Evolutionary conservation across 2,329 filamentous ascomycete species (phyloP).

Genomic region (Rhynchosporium agropyri): DNA sequence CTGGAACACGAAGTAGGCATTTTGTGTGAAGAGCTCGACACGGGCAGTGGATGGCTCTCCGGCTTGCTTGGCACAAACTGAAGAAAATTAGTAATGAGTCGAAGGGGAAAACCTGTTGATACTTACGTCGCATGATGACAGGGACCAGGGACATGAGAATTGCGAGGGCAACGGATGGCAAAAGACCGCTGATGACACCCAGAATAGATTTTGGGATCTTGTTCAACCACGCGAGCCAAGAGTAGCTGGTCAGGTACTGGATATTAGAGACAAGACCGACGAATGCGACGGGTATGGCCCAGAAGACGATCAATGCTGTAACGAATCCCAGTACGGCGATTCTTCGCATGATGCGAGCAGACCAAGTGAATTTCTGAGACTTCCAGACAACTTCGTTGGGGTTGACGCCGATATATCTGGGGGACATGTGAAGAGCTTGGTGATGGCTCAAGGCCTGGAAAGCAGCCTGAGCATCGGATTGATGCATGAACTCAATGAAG

Average conservation of each 20-base stretch:
- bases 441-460: conserved; percentile 88
- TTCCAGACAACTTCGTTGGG: conserved; percentile 87
- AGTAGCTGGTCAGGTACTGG: conserved; percentile 64
- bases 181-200: conserved; percentile 80
- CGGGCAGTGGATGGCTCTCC: conserved; percentile 79
- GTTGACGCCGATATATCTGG: conserved; percentile 79
- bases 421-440: conserved; percentile 79
- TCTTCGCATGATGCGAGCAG: conserved; percentile 76
- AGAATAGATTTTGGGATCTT: conserved; percentile 70
- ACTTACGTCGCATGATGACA: conserved; percentile 74
- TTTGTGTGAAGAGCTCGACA: conserved; percentile 87
- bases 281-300: conserved; percentile 72
- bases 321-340: conserved; percentile 73
- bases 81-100: conserved; percentile 24
- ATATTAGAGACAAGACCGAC: conserved; percentile 90
- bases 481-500: conserved; percentile 86
- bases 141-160: conserved; percentile 87
- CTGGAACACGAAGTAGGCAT: conserved; percentile 88
- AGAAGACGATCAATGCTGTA: conserved; percentile 81
- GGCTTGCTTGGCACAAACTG: conserved; percentile 75
- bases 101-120: background rate
- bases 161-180: conserved; percentile 78
- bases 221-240: conserved; percentile 74
- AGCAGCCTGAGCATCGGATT: conserved; percentile 82
- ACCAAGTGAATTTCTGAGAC: conserved; percentile 82